Conservation (phyloP, 2,329 filamentous ascomycete species). For the Claviceps purpurea region DNA sequence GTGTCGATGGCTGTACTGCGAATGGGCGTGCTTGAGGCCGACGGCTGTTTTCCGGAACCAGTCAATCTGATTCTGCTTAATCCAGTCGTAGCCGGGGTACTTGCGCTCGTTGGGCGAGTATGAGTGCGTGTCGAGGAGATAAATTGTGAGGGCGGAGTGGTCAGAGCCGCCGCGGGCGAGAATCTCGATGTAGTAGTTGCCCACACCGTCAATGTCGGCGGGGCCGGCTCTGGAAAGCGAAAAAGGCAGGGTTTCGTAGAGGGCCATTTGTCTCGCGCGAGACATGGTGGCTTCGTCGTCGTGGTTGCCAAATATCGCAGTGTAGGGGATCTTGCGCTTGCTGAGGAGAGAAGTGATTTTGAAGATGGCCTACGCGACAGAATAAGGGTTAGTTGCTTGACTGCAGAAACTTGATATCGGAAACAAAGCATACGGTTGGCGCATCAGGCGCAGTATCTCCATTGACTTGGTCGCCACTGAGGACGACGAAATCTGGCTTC, state of each 20-base stretch:
- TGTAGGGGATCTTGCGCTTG: constrained; percentile 80
- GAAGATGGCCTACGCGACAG: constrained; percentile 56
- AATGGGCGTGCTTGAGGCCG: constrained; percentile 61
- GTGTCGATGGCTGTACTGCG: constrained; percentile 79
- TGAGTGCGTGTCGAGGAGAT: constrained; percentile 83
- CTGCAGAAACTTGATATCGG: background rate
- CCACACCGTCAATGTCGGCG: constrained; percentile 72
- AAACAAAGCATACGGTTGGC: constrained; percentile 51
- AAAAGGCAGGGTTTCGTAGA: constrained; percentile 78
- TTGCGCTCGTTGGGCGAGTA: constrained; percentile 83
- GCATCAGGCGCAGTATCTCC: constrained; percentile 85
- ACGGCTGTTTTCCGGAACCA: constrained; percentile 81
- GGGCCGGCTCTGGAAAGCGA: constrained; percentile 79
- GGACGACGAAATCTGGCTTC: constrained; percentile 80
- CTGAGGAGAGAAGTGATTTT: constrained; percentile 80
- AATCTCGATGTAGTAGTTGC: constrained; percentile 90
- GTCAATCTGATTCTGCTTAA: constrained; percentile 84
- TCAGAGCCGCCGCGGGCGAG: constrained; percentile 64
- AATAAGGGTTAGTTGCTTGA: background rate
- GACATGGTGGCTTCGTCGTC: constrained; percentile 81
- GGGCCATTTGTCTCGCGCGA: constrained; percentile 66
- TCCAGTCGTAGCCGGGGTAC: constrained; percentile 92
- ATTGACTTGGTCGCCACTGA: constrained; percentile 92
- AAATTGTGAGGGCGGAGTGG: constrained; percentile 88
- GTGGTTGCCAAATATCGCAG: constrained; percentile 93